Percentiles rank a stretch among this genome's conserved stretches.
Conservation (phyloP, 192 early-diverging fungal species). For the Coemansia sp. region DNA sequence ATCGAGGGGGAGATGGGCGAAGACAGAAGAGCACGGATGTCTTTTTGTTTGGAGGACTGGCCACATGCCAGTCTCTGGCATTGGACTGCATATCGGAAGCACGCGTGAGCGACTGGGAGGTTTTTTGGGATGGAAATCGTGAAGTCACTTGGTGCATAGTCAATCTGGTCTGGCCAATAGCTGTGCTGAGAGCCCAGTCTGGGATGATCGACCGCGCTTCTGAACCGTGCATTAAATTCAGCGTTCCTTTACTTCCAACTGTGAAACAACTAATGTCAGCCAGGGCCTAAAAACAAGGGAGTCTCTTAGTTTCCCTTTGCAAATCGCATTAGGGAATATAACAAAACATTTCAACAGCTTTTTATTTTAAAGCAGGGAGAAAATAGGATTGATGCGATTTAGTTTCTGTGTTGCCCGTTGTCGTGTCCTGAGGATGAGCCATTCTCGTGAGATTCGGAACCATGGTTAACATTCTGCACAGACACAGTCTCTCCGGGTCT, state of each 20-base stretch:
- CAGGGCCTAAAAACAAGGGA: constrained; percentile 1
- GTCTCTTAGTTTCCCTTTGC: not conserved
- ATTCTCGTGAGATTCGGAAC: not conserved
- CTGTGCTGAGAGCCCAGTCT: too few relatives aligned
- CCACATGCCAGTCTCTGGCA: not conserved
- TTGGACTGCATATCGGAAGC: not conserved
- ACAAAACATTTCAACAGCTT: too few relatives aligned
- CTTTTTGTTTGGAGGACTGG: not conserved
- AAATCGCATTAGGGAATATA: not conserved
- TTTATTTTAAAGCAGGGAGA: not conserved
- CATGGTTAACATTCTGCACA: not conserved
- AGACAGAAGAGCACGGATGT: not conserved
- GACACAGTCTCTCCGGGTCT: not conserved
- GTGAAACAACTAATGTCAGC: not conserved
- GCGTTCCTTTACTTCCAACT: not conserved
- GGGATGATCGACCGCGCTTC: too few relatives aligned
- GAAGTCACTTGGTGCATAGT: constrained; percentile 8
- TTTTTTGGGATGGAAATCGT: constrained; percentile 11
- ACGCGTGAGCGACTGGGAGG: not conserved
- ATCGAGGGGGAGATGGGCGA: not conserved
- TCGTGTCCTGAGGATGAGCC: not conserved
- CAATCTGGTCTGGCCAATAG: not conserved
- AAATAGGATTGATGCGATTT: not conserved
- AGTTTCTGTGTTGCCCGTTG: not conserved
- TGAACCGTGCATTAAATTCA: not conserved